phyloP scores from a whole-genome alignment of 345 rosid genomes.

The Limnanthes douglasii region DNA sequence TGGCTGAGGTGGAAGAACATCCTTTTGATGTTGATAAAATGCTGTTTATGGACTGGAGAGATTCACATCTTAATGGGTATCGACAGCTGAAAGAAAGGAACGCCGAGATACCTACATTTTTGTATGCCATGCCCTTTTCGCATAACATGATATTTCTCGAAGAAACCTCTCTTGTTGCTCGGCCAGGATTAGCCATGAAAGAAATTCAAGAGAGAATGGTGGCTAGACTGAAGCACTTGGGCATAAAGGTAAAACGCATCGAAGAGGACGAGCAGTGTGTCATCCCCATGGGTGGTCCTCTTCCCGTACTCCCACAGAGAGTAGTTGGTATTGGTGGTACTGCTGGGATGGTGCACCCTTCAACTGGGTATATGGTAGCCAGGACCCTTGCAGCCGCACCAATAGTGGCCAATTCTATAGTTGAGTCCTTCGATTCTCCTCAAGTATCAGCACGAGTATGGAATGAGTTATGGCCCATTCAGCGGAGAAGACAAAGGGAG shows the following conservation, averaged over 20 bases:
- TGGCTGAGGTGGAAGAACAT: constrained; percentile 92
- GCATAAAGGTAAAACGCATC: constrained; percentile 63
- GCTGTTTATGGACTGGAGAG: constrained; percentile 99
- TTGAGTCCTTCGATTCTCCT: constrained; percentile 48
- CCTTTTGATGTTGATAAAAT: constrained; percentile 89
- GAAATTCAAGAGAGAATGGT: constrained; percentile 95
- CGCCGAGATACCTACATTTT: constrained; percentile 66
- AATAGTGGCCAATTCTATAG: constrained; percentile 67
- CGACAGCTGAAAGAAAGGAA: constrained; percentile 41
- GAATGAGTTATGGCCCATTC: constrained; percentile 92
- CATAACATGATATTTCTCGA: constrained; percentile 67
- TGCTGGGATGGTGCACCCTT: constrained; percentile 91
- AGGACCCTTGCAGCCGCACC: constrained; percentile 98
- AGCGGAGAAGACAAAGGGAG: constrained; percentile 88
- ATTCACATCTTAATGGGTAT: constrained; percentile 43
- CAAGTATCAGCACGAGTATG: constrained; percentile 64
- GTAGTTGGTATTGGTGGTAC: constrained; percentile 95
- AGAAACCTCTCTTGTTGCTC: constrained; percentile 87
- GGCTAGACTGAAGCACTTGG: constrained; percentile 77
- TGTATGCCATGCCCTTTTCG: constrained; percentile 95
- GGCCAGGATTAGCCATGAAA: constrained; percentile 70
- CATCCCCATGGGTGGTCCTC: constrained; percentile 97
- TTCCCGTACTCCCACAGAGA: constrained; percentile 89
- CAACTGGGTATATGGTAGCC: constrained; percentile 96
- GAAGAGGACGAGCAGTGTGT: constrained; percentile 90